Evolutionary conservation across 2,329 filamentous ascomycete genomes (phyloP).

Genomic region (Microascus cirrosus): DNA sequence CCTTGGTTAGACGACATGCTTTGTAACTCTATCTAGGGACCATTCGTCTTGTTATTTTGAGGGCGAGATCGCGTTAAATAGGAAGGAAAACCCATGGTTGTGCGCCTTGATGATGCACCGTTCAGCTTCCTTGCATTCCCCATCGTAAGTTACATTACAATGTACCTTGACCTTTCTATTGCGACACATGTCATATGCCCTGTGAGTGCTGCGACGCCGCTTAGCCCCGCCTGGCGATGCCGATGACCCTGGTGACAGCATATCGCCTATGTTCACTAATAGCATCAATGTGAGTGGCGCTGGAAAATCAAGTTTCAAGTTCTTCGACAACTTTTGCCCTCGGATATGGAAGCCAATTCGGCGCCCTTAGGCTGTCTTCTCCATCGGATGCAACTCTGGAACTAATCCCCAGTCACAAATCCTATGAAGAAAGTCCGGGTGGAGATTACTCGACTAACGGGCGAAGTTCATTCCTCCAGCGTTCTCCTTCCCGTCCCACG

Average conservation of each 20-base stretch:
- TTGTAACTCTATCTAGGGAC: no score
- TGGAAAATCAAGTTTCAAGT: not conserved
- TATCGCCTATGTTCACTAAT: not conserved
- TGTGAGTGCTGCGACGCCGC: not conserved
- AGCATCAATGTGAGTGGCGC: not conserved
- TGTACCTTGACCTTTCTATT: not conserved
- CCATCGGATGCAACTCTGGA: not conserved
- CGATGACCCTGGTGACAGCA: not conserved
- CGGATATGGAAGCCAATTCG: not conserved
- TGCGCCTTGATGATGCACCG: no score
- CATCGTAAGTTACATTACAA: not conserved
- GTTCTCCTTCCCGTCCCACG: not conserved
- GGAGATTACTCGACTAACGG: not conserved
- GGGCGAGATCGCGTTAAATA: no score
- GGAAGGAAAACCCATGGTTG: no score
- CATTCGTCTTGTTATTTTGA: no score
- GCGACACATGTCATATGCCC: not conserved
- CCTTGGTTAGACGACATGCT: no score
- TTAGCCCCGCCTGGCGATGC: not conserved
- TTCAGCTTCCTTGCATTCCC: no score
- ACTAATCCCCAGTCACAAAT: not conserved
- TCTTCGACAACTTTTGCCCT: not conserved
- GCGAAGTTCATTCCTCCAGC: not conserved
- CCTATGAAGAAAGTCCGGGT: not conserved
- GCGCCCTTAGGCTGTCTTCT: not conserved